These are phyloP conservation scores for Neurospora sp. DNA, from an alignment of 495 filamentous ascomycete species.

Conservation along the genomic window DNA sequence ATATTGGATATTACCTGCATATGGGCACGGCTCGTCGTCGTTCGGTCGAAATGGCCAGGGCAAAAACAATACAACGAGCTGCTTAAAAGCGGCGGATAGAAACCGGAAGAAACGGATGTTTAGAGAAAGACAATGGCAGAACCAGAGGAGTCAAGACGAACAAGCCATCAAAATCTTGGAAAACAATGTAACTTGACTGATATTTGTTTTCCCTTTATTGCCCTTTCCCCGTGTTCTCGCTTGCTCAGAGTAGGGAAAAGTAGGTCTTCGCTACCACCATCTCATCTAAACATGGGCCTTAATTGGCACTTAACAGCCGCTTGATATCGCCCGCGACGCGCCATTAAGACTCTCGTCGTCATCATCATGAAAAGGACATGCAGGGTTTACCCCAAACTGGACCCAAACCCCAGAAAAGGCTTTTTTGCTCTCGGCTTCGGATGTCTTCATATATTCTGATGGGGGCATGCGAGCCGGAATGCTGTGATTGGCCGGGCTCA, in stretches of 20 bases:
- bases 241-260: background rate
- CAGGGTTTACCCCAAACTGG: background rate
- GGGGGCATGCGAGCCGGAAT: constrained; percentile 7
- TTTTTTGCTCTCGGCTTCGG: background rate
- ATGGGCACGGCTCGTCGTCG: background rate
- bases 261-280: background rate
- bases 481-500: constrained; percentile 18
- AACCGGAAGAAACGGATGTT: background rate
- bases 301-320: background rate
- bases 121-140: background rate
- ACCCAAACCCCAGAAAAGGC: background rate
- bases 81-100: background rate
- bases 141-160: background rate
- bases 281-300: background rate
- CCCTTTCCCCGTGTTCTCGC: background rate
- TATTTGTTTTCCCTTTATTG: background rate
- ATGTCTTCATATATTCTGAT: constrained; percentile 2
- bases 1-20: background rate
- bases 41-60: background rate
- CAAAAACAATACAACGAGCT: background rate
- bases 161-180: background rate
- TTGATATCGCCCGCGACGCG: constrained; percentile 16
- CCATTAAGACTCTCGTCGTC: background rate
- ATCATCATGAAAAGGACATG: background rate
- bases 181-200: background rate